Evolutionary conservation across 257 asterid species (phyloP).

Genomic region (Nicotiana obtusifolia): DNA sequence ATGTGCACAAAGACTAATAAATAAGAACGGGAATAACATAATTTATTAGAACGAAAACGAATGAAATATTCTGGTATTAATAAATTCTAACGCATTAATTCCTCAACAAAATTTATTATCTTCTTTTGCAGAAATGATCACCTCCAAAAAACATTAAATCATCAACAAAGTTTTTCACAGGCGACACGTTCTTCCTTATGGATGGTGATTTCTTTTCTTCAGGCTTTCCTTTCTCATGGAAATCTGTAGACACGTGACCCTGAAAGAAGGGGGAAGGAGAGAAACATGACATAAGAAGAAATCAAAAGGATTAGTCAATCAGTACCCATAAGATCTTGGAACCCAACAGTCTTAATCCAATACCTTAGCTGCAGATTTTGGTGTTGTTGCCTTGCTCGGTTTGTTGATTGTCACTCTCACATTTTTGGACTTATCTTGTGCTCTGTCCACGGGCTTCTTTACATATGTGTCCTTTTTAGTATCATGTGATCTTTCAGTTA

Average conservation of each 20-base stretch:
- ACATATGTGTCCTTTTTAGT: constrained; percentile 11
- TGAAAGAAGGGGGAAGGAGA: constrained; percentile 21
- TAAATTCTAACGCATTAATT: background rate
- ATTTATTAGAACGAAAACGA: background rate
- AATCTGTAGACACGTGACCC: constrained; percentile 51
- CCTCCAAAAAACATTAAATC: constrained; percentile 68
- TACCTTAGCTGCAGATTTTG: constrained; percentile 53
- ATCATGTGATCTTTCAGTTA: constrained; percentile 9
- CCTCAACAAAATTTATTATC: background rate
- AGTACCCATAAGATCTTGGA: constrained; percentile 3
- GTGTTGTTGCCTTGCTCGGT: constrained; percentile 22
- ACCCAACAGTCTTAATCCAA: constrained; percentile 3
- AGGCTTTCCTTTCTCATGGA: constrained; percentile 33
- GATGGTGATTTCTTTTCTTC: constrained; percentile 33
- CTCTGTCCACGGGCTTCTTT: constrained; percentile 9
- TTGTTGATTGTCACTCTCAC: constrained; percentile 14
- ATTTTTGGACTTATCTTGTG: constrained; percentile 5
- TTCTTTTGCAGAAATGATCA: constrained; percentile 16
- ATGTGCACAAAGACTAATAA: constrained; percentile 8
- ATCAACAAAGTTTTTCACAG: constrained; percentile 29
- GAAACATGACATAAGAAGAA: background rate
- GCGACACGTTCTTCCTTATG: constrained; percentile 27
- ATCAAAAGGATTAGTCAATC: constrained; percentile 4
- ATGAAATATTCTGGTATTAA: background rate
- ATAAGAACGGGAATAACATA: background rate